Evolutionary conservation across 768 basidiomycete genomes (phyloP).

Genomic region (Termitomyces sp.): DNA sequence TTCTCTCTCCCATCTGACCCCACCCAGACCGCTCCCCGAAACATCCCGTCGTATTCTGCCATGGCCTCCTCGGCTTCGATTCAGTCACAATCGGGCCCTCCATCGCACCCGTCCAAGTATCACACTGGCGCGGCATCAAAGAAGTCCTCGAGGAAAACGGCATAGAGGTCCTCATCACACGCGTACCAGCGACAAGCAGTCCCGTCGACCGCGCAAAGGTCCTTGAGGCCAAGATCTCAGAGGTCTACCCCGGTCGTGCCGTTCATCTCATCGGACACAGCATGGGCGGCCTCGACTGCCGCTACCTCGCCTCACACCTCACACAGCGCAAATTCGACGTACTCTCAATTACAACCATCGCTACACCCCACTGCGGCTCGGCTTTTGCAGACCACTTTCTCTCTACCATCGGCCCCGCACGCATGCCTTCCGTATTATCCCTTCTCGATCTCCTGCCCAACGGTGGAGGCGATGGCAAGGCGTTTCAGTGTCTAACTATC

Average conservation of each 20-base stretch:
- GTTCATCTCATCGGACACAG: constrained; percentile 89
- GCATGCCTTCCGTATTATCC: constrained; percentile 67
- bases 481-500: constrained; percentile 84
- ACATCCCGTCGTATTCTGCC: constrained; percentile 92
- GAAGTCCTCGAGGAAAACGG: constrained; percentile 90
- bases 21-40: constrained; percentile 67
- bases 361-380: constrained; percentile 92
- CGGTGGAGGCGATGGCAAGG: constrained; percentile 92
- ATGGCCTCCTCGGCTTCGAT: constrained; percentile 90
- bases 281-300: constrained; percentile 92
- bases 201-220: constrained; percentile 88
- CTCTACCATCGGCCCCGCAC: constrained; percentile 58
- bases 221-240: constrained; percentile 76
- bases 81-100: constrained; percentile 74
- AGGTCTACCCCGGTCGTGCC: constrained; percentile 74
- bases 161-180: constrained; percentile 85
- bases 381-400: constrained; percentile 92
- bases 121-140: constrained; percentile 96
- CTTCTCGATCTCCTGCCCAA: constrained; percentile 84
- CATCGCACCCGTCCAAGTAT: constrained; percentile 79
- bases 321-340: constrained; percentile 74
- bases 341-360: constrained; percentile 88
- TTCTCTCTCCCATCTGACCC: constrained; percentile 2
- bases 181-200: constrained; percentile 90
- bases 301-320: constrained; percentile 81